These are phyloP conservation scores for Blastosporella zonata DNA, from an alignment of 1,284 basidiomycete genomes.

Conservation along the genomic window DNA sequence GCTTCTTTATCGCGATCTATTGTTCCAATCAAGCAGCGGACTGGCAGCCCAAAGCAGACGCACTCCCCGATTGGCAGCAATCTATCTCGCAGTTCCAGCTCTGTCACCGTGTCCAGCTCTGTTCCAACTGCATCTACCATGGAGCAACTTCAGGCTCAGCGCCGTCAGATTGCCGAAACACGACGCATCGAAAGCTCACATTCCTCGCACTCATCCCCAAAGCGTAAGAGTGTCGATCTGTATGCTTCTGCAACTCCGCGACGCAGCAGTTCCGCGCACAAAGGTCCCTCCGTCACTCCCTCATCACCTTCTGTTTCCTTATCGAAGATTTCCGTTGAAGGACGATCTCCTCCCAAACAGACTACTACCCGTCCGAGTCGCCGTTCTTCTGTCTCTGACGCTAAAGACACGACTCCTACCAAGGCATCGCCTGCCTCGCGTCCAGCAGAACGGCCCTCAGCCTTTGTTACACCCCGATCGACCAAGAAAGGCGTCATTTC, in stretches of 20 bases:
- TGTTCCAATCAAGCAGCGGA: slow-evolving; percentile 34
- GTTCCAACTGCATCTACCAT: slow-evolving; percentile 38
- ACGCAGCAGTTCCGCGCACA: slow-evolving; percentile 38
- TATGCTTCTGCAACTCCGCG: slow-evolving; percentile 38
- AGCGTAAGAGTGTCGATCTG: slow-evolving; percentile 56
- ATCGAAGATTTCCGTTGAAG: slow-evolving; percentile 30
- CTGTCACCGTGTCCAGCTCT: slow-evolving; percentile 36
- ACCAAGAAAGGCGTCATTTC: slow-evolving; percentile 35
- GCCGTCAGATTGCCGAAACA: slow-evolving; percentile 50
- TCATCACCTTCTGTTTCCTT: slow-evolving; percentile 35
- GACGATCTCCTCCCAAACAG: slow-evolving; percentile 23
- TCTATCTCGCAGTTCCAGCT: slow-evolving; percentile 38
- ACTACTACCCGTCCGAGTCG: slow-evolving; percentile 16
- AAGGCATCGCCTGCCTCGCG: slow-evolving; percentile 21
- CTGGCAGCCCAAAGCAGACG: slow-evolving; percentile 48
- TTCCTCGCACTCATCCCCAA: slow-evolving; percentile 54
- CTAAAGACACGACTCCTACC: slow-evolving; percentile 18
- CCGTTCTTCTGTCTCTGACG: slow-evolving; percentile 25
- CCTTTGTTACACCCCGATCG: slow-evolving; percentile 28
- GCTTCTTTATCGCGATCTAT: slow-evolving; percentile 34
- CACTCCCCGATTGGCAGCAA: slow-evolving; percentile 34
- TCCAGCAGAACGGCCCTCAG: slow-evolving; percentile 24
- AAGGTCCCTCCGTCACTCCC: slow-evolving; percentile 49
- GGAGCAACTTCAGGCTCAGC: slow-evolving; percentile 42
- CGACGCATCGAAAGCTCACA: slow-evolving; percentile 38